Percentiles rank a stretch among this genome's conserved stretches.
Conservation (phyloP, 306 rosid genomes). For the Castanea mollissima region DNA sequence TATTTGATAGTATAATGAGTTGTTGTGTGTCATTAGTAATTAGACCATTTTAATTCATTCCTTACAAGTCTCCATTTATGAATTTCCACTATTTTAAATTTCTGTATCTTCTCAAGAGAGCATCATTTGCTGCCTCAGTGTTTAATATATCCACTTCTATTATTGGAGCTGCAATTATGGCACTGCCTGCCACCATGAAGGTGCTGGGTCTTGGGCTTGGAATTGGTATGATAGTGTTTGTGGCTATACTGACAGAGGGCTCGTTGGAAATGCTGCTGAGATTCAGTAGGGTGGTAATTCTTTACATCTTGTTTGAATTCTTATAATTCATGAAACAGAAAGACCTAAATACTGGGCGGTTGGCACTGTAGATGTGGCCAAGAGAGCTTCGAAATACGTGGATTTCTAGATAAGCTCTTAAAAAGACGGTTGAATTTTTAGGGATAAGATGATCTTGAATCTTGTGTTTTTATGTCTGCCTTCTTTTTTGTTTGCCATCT, state of each 20-base stretch:
- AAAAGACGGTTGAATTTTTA: background rate
- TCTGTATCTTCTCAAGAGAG: background rate
- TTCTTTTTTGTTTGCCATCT: background rate
- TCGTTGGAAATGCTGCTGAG: slow-evolving; percentile 56
- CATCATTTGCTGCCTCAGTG: slow-evolving; percentile 51
- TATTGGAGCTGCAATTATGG: slow-evolving; percentile 79
- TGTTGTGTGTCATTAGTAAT: no score
- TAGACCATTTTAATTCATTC: no score
- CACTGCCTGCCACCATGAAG: slow-evolving; percentile 69
- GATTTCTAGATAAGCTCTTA: slow-evolving; percentile 1
- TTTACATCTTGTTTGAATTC: no score
- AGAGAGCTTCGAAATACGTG: background rate
- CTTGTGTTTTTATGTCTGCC: background rate
- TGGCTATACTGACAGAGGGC: slow-evolving; percentile 50
- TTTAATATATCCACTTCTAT: slow-evolving; percentile 65
- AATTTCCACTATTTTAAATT: no score
- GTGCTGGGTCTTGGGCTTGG: slow-evolving; percentile 57
- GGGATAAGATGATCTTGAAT: background rate
- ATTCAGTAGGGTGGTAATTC: slow-evolving; percentile 40
- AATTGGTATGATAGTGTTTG: slow-evolving; percentile 36
- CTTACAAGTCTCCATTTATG: no score
- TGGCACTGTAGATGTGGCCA: background rate
- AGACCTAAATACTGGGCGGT: background rate
- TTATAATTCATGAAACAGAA: no score
- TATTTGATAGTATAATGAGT: no score